Conservation (phyloP, 164 flowering plant species). For the Nymphaea colorata region DNA sequence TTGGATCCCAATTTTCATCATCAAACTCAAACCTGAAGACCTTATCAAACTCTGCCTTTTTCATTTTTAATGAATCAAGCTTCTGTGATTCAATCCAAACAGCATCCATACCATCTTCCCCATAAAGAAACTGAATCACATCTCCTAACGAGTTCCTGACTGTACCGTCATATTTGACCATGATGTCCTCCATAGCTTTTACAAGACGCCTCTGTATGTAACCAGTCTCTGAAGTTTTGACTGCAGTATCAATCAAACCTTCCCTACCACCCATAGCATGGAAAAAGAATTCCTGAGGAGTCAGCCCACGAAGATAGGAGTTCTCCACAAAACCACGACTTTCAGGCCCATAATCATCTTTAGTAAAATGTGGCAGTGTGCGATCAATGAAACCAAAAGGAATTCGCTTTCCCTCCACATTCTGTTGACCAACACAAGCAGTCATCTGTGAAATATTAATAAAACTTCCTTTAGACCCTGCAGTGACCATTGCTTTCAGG, state of each 20-base stretch:
- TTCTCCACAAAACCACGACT: slow-evolving; percentile 99
- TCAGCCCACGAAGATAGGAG: slow-evolving; percentile 87
- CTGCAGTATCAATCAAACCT: slow-evolving; percentile 98
- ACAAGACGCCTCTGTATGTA: slow-evolving; percentile 94
- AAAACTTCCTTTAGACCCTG: slow-evolving; percentile 98
- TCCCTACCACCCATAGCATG: slow-evolving; percentile 99
- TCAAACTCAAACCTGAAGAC: slow-evolving; percentile 72
- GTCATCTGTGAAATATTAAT: slow-evolving; percentile 99
- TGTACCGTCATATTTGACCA: slow-evolving; percentile 99
- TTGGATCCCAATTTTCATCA: slow-evolving; percentile 72
- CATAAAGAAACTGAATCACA: slow-evolving; percentile 95
- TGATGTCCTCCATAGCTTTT: slow-evolving; percentile 99
- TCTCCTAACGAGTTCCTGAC: slow-evolving; percentile 92
- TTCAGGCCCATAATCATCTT: slow-evolving; percentile 97
- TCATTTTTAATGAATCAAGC: slow-evolving; percentile 78
- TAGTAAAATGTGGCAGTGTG: slow-evolving; percentile 91
- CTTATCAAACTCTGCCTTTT: slow-evolving; percentile 58
- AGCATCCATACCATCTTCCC: slow-evolving; percentile 99
- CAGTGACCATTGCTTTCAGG: slow-evolving; percentile 98
- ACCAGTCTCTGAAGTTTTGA: slow-evolving; percentile 98
- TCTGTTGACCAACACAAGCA: slow-evolving; percentile 99
- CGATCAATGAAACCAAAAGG: slow-evolving; percentile 86
- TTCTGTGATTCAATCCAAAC: slow-evolving; percentile 96
- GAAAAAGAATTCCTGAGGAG: slow-evolving; percentile 97
- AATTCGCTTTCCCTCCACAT: slow-evolving; percentile 97